Evolutionary conservation across 2,329 filamentous ascomycete species (phyloP).

Genomic region (Hirsutella thompsonii): DNA sequence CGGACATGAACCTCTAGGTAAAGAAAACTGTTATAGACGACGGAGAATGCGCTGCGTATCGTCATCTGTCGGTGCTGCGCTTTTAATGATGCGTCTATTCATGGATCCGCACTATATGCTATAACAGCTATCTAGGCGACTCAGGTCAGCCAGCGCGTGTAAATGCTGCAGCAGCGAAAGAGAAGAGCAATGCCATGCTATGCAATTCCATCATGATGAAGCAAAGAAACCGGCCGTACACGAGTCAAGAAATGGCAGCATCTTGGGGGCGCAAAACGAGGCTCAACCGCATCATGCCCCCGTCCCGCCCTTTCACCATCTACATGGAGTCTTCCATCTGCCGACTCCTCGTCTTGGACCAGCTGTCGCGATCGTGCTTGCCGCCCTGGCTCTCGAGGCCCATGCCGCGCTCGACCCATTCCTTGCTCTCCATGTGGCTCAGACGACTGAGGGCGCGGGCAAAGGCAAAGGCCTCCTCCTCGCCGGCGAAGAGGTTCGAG

Average conservation of each 20-base stretch:
- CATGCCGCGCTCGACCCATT: slow-evolving; percentile 84
- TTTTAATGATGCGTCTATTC: no score
- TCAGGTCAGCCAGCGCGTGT: no score
- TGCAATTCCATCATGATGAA: neutral
- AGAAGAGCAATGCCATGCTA: no score
- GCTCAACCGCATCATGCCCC: neutral
- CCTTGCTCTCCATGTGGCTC: slow-evolving; percentile 82
- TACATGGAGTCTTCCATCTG: slow-evolving; percentile 59
- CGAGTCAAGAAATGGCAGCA: no score
- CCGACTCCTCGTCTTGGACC: slow-evolving; percentile 50
- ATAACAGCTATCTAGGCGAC: no score
- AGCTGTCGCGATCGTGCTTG: slow-evolving; percentile 50
- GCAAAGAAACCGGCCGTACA: neutral
- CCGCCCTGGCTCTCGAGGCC: slow-evolving; percentile 52
- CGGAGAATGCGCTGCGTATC: no score
- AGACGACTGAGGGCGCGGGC: slow-evolving; percentile 74
- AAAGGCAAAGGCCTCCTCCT: slow-evolving; percentile 95
- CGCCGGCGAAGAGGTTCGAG: slow-evolving; percentile 78
- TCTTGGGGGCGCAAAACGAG: neutral
- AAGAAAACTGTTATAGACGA: no score
- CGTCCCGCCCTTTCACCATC: slow-evolving; percentile 5
- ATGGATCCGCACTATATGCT: no score
- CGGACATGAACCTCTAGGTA: no score
- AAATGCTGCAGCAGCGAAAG: no score
- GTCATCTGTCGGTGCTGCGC: no score